Percentiles rank a stretch among this genome's conserved stretches.
Conservation (phyloP, 345 rosid species). For the Gossypium turneri region DNA sequence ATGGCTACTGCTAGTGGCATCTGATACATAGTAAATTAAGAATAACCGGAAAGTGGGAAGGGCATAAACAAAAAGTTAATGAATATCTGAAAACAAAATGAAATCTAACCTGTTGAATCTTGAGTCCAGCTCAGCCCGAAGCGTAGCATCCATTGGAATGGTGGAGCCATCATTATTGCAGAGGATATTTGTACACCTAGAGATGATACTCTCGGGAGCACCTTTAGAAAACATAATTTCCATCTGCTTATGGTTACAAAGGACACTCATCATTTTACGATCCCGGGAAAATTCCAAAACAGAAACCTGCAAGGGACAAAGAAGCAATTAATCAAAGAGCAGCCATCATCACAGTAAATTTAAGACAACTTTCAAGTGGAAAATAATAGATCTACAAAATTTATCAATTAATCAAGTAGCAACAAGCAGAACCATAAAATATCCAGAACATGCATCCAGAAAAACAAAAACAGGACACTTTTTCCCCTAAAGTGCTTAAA, state of each 20-base stretch:
- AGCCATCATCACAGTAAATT: neutral
- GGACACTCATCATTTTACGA: slow-evolving; percentile 98
- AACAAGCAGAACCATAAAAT: neutral
- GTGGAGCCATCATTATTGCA: slow-evolving; percentile 83
- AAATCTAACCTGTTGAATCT: slow-evolving; percentile 69
- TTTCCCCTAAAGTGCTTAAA: neutral
- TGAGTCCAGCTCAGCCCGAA: slow-evolving; percentile 71
- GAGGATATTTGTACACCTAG: slow-evolving; percentile 76
- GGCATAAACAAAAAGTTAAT: neutral
- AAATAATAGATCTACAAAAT: neutral
- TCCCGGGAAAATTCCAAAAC: slow-evolving; percentile 93
- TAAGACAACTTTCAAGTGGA: neutral
- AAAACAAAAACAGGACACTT: neutral
- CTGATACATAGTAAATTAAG: neutral
- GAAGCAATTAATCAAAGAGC: neutral
- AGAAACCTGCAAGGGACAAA: slow-evolving; percentile 58
- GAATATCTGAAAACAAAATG: neutral
- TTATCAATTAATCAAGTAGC: neutral
- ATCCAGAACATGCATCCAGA: neutral
- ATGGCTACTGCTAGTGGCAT: neutral
- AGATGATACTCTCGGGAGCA: slow-evolving; percentile 90
- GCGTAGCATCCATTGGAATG: slow-evolving; percentile 61
- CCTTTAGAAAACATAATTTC: slow-evolving; percentile 87
- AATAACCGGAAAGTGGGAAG: neutral
- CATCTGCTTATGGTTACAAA: slow-evolving; percentile 70